A percentile compares a stretch with the other conserved stretches of the same genome.
These are phyloP conservation scores for Dunaliella primolecta DNA, from an alignment of 139 green algal species.

Conservation along the genomic window DNA sequence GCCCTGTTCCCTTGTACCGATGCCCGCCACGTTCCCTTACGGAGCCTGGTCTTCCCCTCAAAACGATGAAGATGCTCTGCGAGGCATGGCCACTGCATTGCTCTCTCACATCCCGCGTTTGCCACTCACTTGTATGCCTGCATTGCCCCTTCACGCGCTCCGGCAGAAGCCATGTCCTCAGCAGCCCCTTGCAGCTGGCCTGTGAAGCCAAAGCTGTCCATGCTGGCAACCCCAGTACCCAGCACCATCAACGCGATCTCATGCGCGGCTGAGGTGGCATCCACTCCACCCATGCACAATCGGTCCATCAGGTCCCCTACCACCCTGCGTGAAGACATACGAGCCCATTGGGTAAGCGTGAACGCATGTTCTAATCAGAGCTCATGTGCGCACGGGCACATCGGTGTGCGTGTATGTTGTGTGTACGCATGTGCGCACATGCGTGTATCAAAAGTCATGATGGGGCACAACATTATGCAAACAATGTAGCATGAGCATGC, in stretches of 20 bases:
- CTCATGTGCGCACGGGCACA: not conserved
- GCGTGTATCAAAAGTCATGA: no score
- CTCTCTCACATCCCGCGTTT: no score
- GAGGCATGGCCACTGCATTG: no score
- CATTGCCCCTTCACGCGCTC: conserved; percentile 6
- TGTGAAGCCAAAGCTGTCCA: conserved; percentile 15
- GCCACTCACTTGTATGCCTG: conserved; percentile 20
- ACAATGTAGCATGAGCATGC: no score
- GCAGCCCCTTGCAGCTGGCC: not conserved
- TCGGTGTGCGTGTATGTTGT: not conserved
- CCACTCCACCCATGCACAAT: not conserved
- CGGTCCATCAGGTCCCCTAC: conserved; percentile 4
- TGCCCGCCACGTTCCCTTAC: no score
- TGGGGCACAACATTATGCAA: no score
- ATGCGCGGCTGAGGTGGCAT: not conserved
- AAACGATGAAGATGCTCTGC: no score
- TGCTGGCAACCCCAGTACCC: conserved; percentile 6
- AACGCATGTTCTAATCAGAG: not conserved
- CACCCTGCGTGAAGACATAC: no score
- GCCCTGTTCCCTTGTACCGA: no score
- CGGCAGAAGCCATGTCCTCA: not conserved
- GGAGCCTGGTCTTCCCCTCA: no score
- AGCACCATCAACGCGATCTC: conserved; percentile 16
- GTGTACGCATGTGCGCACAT: not conserved
- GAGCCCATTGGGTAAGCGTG: not conserved